Conservation (phyloP, 176 grass and related monocot genomes). For the Phoenix roebelenii region DNA sequence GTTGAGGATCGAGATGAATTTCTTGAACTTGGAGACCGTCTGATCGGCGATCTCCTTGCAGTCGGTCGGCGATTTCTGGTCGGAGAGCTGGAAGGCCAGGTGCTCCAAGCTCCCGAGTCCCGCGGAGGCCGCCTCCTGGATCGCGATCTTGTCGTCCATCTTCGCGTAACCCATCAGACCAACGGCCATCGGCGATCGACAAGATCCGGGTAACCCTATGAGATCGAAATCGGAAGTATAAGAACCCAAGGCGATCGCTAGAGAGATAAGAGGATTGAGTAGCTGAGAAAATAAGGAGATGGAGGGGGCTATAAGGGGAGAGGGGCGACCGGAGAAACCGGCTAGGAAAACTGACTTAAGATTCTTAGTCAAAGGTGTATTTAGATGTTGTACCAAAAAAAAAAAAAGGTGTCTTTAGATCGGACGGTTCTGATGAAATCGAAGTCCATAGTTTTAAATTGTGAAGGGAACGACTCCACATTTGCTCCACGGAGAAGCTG, state of each 20-base stretch:
- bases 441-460: background rate
- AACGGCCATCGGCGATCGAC: slow-evolving; percentile 3
- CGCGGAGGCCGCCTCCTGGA: slow-evolving; percentile 11
- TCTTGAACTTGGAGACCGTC: slow-evolving; percentile 9
- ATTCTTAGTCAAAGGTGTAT: background rate
- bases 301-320: background rate
- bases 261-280: background rate
- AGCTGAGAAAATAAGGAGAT: background rate
- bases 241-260: background rate
- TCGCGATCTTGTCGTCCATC: slow-evolving; percentile 15
- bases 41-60: slow-evolving; percentile 1
- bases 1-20: slow-evolving; percentile 2
- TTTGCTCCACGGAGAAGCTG: background rate
- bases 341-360: background rate
- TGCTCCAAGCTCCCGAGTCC: slow-evolving; percentile 10
- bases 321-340: background rate
- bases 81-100: slow-evolving; percentile 2
- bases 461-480: background rate
- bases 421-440: background rate
- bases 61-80: background rate
- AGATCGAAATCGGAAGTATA: background rate
- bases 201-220: background rate
- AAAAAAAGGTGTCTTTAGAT: background rate
- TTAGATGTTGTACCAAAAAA: background rate
- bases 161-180: slow-evolving; percentile 4